phyloP scores from a whole-genome alignment of 331 rosid genomes.

The Malus hybrid region DNA sequence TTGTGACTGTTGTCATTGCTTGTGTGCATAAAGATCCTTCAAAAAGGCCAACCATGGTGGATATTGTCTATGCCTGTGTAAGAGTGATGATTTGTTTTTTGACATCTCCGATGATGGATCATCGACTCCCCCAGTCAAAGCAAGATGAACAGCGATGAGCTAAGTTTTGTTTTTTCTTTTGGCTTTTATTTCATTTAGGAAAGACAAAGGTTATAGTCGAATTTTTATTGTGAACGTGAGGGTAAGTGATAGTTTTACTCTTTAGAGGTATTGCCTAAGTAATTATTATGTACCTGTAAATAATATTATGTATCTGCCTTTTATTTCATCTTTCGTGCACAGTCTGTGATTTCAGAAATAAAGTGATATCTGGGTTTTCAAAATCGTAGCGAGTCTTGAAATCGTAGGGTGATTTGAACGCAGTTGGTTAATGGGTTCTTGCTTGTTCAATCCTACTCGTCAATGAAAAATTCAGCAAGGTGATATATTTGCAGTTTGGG shows the following conservation, averaged over 20 bases:
- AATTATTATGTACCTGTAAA: not conserved
- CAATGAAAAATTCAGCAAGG: too few relatives aligned
- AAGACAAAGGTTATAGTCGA: not conserved
- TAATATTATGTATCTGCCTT: not conserved
- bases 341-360: too few relatives aligned
- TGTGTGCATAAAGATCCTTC: slow-evolving; percentile 63
- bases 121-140: slow-evolving; percentile 32
- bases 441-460: too few relatives aligned
- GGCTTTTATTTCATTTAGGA: not conserved
- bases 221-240: not conserved
- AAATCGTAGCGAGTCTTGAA: too few relatives aligned
- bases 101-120: slow-evolving; percentile 63
- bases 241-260: not conserved
- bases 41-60: slow-evolving; percentile 80
- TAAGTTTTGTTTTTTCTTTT: not conserved
- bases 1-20: slow-evolving; percentile 53
- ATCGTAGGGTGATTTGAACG: too few relatives aligned
- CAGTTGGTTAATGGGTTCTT: too few relatives aligned
- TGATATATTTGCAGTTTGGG: too few relatives aligned
- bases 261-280: not conserved
- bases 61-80: slow-evolving; percentile 64
- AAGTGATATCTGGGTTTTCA: too few relatives aligned
- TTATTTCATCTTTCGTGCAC: too few relatives aligned
- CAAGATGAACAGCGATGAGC: slow-evolving; percentile 61
- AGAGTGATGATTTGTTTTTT: slow-evolving; percentile 54